Percentiles rank a stretch among this genome's conserved stretches.
Conservation (phyloP, 2,329 filamentous ascomycete genomes). For the Phialemoniopsis sp. region DNA sequence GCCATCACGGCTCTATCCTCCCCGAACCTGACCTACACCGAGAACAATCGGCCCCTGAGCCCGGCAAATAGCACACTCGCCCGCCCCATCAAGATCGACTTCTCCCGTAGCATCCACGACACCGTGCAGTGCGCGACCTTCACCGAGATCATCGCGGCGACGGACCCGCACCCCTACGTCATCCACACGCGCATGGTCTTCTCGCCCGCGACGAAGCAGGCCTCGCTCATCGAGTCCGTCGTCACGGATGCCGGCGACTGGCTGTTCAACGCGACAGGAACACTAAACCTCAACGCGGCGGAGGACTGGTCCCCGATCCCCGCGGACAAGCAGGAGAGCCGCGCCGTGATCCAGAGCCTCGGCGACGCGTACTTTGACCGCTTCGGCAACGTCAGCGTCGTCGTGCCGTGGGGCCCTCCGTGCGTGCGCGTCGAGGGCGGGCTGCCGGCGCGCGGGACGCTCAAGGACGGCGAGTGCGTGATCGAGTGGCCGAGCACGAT, state of each 20-base stretch:
- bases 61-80: slow-evolving; percentile 7
- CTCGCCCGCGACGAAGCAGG: too few relatives aligned
- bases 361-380: slow-evolving; percentile 21
- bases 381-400: slow-evolving; percentile 16
- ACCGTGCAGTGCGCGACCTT: slow-evolving; percentile 19
- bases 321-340: slow-evolving; percentile 13
- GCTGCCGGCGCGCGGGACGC: slow-evolving; percentile 10
- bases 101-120: slow-evolving; percentile 18
- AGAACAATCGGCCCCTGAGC: slow-evolving; percentile 11
- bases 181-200: slow-evolving; percentile 23
- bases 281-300: slow-evolving; percentile 12
- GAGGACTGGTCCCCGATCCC: slow-evolving; percentile 17
- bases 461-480: slow-evolving; percentile 13
- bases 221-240: slow-evolving; percentile 13
- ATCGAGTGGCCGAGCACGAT: slow-evolving; percentile 17
- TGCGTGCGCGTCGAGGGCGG: slow-evolving; percentile 21
- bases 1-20: slow-evolving; percentile 8
- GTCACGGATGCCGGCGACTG: slow-evolving; percentile 19
- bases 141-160: slow-evolving; percentile 17
- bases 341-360: slow-evolving; percentile 18
- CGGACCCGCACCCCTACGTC: slow-evolving; percentile 12
- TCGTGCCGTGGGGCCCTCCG: slow-evolving; percentile 17
- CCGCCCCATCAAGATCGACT: slow-evolving; percentile 15
- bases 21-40: slow-evolving; percentile 11
- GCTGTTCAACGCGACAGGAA: slow-evolving; percentile 21